These are phyloP conservation scores for Hygrophorus pudorinus DNA, from an alignment of 768 basidiomycete species.

Conservation along the genomic window DNA sequence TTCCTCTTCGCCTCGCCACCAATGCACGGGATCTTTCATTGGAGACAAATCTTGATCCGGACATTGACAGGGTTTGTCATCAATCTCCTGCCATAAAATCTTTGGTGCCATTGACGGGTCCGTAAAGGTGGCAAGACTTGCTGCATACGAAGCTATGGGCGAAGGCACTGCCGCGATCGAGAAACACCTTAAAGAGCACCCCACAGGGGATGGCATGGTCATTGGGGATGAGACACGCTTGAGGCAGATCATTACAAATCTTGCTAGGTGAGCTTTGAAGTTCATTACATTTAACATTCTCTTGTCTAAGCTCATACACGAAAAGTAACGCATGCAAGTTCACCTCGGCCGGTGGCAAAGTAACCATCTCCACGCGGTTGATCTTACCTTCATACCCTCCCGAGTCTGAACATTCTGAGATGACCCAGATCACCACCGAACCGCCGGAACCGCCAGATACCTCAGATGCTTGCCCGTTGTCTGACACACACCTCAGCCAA, in stretches of 20 bases:
- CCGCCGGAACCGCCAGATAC: slow-evolving; percentile 8
- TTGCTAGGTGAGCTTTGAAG: slow-evolving; percentile 46
- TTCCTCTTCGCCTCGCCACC: slow-evolving; percentile 58
- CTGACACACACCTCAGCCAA: slow-evolving; percentile 30
- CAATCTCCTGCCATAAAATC: not conserved
- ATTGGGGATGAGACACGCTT: slow-evolving; percentile 78
- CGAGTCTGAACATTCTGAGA: slow-evolving; percentile 10
- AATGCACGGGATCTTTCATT: slow-evolving; percentile 59
- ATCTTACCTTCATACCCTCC: slow-evolving; percentile 24
- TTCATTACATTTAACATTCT: not conserved
- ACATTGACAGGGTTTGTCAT: slow-evolving; percentile 47
- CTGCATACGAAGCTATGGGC: slow-evolving; percentile 52
- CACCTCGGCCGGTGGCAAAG: slow-evolving; percentile 57
- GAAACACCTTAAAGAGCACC: slow-evolving; percentile 31
- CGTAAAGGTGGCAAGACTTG: slow-evolving; percentile 44
- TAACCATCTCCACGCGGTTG: slow-evolving; percentile 59
- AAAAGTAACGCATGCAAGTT: slow-evolving; percentile 73
- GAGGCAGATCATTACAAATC: slow-evolving; percentile 75
- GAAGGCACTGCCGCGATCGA: slow-evolving; percentile 31
- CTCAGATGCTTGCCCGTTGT: slow-evolving; percentile 22
- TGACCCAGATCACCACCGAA: not conserved
- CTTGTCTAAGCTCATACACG: not conserved
- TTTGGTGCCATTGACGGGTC: not conserved
- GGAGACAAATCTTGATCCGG: slow-evolving; percentile 55
- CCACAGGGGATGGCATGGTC: slow-evolving; percentile 53